Base-by-base conservation (phyloP, 2,329 filamentous ascomycete genomes). In the Pestalotiopsis sp. region DNA sequence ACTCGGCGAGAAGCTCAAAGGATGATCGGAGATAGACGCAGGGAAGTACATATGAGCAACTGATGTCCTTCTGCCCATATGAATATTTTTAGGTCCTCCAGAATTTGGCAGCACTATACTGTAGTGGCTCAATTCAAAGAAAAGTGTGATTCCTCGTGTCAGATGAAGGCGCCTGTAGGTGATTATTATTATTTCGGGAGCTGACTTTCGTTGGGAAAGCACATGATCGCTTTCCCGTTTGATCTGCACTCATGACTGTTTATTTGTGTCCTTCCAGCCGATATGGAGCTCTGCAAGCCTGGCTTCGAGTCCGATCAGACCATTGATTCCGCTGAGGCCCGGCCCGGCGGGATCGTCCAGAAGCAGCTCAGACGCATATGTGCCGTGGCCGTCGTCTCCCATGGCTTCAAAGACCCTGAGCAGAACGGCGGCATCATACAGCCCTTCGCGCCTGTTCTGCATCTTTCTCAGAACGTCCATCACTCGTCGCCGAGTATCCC, bases 281-380 rank as follows among this genome's bases (percentile, higher is more conserved):
- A 45, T 39, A 13, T 63, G 25, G 5, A 63, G 38, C 38, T 27
- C 25, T 41, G 36, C 36, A 14, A 63, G 61, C 20, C 61, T 63
- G 20, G 61, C 61, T 17, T 68, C 61, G 14, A 68, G 38, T 12
- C 61, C 67, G 6, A 41, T 23, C 13, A 65, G 38, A 25, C 67
- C 62, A 25, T 52, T 62, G 4, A 56, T 6, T 12, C 67, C 52
- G 49, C 31, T 38, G n/a, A 65, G 52, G 13, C 31, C 25, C 2
- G 67, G 67, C 27, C 67, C 67, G 14, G 63, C 49, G 4, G 12
- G 49, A 2, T 65, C 67, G 3, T 69, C 67, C 3, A 69, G 63
- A 13, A 69, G 56, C 3, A 59, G 36, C 20, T 66, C 23, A 9
- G 17, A 56, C 4, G 39, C 52, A 45, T 69, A 65, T 14, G 25